Evolutionary conservation across 768 basidiomycete genomes (phyloP).

Genomic region (Calvatia gigantea): DNA sequence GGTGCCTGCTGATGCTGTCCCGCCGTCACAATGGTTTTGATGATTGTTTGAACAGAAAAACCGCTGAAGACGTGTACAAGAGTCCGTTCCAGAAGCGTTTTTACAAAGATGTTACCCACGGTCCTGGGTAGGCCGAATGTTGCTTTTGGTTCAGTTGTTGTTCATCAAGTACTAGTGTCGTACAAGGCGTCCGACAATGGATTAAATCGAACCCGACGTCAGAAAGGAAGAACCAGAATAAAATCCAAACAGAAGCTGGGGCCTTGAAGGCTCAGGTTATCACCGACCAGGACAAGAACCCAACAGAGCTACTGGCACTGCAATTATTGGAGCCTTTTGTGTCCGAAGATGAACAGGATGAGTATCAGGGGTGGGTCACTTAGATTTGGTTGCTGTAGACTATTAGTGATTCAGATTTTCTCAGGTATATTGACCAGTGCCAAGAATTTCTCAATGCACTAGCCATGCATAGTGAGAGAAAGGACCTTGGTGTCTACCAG

Average conservation of each 20-base stretch:
- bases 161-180: slow-evolving; percentile 43
- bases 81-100: slow-evolving; percentile 76
- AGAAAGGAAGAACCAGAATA: slow-evolving; percentile 31
- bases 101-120: slow-evolving; percentile 19
- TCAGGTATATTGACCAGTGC: slow-evolving; percentile 73
- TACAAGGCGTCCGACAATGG: slow-evolving; percentile 78
- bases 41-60: slow-evolving; percentile 48
- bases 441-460: slow-evolving; percentile 61
- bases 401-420: slow-evolving; percentile 1
- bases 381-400: not conserved
- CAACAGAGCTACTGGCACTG: slow-evolving; percentile 57
- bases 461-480: slow-evolving; percentile 47
- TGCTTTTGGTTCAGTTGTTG: not conserved
- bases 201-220: slow-evolving; percentile 54
- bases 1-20: slow-evolving; percentile 17
- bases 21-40: not conserved
- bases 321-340: slow-evolving; percentile 62
- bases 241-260: slow-evolving; percentile 34
- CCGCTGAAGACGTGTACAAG: slow-evolving; percentile 58
- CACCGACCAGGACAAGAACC: slow-evolving; percentile 36
- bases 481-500: slow-evolving; percentile 56
- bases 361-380: slow-evolving; percentile 63
- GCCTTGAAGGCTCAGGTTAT: slow-evolving; percentile 21
- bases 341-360: slow-evolving; percentile 57
- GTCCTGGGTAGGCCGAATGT: slow-evolving; percentile 1